Percentiles rank a stretch among this genome's conserved stretches.
Evolutionary conservation across 768 basidiomycete genomes (phyloP).

Genomic region (Suillus fuscotomentosus): DNA sequence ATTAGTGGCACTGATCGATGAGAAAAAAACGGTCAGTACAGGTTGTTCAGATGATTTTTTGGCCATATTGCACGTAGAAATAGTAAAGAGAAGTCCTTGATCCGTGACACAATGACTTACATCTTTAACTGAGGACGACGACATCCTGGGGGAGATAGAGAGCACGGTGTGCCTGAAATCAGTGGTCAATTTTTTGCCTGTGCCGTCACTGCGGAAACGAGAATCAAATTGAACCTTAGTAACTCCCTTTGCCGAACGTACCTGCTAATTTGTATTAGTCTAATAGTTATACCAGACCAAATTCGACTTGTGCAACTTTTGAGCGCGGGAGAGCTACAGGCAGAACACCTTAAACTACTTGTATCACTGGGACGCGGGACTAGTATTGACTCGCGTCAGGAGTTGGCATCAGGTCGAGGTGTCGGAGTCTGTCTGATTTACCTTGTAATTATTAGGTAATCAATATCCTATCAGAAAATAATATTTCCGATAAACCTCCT

Average conservation of each 20-base stretch:
- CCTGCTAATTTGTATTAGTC: background rate
- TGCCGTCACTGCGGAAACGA: background rate
- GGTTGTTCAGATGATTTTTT: slow-evolving; percentile 17
- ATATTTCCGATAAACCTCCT: slow-evolving; percentile 12
- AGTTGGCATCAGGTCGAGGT: background rate
- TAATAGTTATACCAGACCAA: background rate
- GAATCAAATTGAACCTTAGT: background rate
- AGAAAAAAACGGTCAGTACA: slow-evolving; percentile 11
- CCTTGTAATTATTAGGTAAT: slow-evolving; percentile 3
- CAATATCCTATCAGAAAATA: slow-evolving; percentile 1
- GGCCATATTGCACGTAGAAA: slow-evolving; percentile 18
- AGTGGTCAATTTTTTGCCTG: background rate
- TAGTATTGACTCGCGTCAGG: background rate
- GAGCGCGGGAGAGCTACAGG: background rate
- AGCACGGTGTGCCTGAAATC: background rate
- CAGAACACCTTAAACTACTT: background rate
- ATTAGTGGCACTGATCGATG: background rate
- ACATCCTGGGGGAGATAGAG: slow-evolving; percentile 10
- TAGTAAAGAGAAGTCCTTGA: background rate
- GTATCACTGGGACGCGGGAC: background rate
- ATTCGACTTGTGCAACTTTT: background rate
- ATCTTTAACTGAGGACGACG: slow-evolving; percentile 5
- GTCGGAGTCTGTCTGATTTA: background rate
- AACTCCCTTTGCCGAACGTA: background rate
- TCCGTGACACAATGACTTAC: slow-evolving; percentile 6